A percentile compares a stretch with the other conserved stretches of the same genome.
Conservation (phyloP, 257 asterid genomes). For the Solanum bulbocastanum region DNA sequence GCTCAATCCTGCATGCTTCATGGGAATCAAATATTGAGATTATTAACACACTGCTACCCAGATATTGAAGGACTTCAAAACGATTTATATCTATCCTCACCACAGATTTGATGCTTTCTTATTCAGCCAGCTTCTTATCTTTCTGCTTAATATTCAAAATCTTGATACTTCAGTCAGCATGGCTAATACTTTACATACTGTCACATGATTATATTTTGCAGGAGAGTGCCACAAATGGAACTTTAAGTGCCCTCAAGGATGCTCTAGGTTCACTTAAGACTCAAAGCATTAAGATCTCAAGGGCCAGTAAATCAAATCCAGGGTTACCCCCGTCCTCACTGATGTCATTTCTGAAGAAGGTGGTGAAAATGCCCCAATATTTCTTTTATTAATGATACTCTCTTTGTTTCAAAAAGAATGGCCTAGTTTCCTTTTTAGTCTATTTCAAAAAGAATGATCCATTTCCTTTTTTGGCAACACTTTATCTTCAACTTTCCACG, state of each 20-base stretch:
- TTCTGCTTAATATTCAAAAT: background rate
- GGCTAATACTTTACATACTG: background rate
- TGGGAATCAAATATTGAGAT: background rate
- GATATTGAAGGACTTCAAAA: background rate
- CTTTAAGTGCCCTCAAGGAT: slow-evolving; percentile 46
- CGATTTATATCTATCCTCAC: background rate
- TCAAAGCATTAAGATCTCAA: slow-evolving; percentile 40
- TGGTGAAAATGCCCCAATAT: slow-evolving; percentile 9
- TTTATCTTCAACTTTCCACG: too few relatives aligned
- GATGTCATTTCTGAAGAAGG: slow-evolving; percentile 86
- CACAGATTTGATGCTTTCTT: background rate
- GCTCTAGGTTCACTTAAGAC: slow-evolving; percentile 59
- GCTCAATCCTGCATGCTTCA: background rate
- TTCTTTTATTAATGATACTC: background rate
- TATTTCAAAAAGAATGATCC: too few relatives aligned
- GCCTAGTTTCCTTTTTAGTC: too few relatives aligned
- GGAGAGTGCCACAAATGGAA: slow-evolving; percentile 30
- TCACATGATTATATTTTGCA: background rate
- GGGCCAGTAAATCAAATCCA: slow-evolving; percentile 73
- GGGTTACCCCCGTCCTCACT: slow-evolving; percentile 95
- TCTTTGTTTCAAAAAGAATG: too few relatives aligned
- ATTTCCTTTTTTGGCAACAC: too few relatives aligned
- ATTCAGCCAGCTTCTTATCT: background rate
- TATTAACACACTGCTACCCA: background rate
- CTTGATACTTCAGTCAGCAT: background rate